Conservation (phyloP, 2,329 filamentous ascomycete genomes). For the Venturia carpophila region DNA sequence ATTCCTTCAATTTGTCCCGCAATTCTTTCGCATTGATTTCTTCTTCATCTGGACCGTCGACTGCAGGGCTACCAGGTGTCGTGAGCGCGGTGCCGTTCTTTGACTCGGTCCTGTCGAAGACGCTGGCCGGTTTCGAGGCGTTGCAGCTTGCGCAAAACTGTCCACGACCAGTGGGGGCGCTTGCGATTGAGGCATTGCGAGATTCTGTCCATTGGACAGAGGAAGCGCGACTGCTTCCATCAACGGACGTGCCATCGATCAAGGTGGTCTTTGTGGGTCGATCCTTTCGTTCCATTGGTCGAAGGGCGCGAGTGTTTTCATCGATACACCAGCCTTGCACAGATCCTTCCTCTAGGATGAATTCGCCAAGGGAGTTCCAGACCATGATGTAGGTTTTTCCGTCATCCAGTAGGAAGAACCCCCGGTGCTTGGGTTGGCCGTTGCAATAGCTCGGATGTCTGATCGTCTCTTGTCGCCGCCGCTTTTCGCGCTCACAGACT, state of each 20-base stretch:
- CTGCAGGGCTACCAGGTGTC: conserved; percentile 1
- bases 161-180: background rate
- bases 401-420: conserved; percentile 14
- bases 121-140: background rate
- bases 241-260: background rate
- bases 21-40: conserved; percentile 11
- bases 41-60: background rate
- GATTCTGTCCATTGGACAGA: conserved; percentile 1
- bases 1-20: background rate
- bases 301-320: background rate
- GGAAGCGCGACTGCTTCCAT: background rate
- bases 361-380: conserved; percentile 11
- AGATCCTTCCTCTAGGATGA: background rate
- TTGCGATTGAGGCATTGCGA: background rate
- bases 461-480: conserved; percentile 9
- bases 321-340: conserved; percentile 14
- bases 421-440: background rate
- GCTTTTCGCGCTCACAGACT: background rate
- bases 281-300: conserved; percentile 6
- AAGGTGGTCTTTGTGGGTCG: background rate
- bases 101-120: background rate
- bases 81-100: conserved; percentile 9
- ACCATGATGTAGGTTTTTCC: conserved; percentile 9
- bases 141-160: background rate
- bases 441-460: background rate